These are phyloP conservation scores for Raphanus raphanistrum DNA, from an alignment of 345 rosid species.

Conservation along the genomic window DNA sequence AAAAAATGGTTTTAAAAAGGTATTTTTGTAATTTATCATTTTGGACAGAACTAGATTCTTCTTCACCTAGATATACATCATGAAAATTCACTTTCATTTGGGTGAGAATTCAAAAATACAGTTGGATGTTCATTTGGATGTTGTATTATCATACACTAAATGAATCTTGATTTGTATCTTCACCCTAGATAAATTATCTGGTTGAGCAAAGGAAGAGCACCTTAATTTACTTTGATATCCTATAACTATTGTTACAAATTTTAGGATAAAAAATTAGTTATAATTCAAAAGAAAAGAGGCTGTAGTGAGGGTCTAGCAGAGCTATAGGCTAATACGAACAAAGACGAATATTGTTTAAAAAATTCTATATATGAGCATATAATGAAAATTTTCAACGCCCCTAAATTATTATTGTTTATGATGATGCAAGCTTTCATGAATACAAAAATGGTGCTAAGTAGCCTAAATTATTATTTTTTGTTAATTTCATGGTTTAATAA, in stretches of 20 bases:
- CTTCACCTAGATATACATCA: too few relatives aligned
- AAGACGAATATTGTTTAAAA: conserved; percentile 6
- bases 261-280: neutral
- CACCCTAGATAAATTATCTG: too few relatives aligned
- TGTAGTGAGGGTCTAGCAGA: neutral
- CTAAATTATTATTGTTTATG: neutral
- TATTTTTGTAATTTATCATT: too few relatives aligned
- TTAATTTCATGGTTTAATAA: neutral
- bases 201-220: too few relatives aligned
- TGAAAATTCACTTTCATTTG: too few relatives aligned
- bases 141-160: too few relatives aligned
- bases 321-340: neutral
- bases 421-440: neutral
- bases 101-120: too few relatives aligned
- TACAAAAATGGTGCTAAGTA: neutral
- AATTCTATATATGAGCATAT: neutral
- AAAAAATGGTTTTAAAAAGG: too few relatives aligned
- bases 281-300: neutral
- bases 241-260: neutral
- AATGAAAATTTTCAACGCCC: conserved; percentile 11
- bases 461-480: neutral
- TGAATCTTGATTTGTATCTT: too few relatives aligned
- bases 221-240: neutral
- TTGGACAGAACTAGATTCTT: too few relatives aligned
- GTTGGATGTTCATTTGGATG: too few relatives aligned